A percentile compares a stretch with the other conserved stretches of the same genome.
Conservation (phyloP, 2,329 filamentous ascomycete genomes). For the Polychaeton citri region DNA sequence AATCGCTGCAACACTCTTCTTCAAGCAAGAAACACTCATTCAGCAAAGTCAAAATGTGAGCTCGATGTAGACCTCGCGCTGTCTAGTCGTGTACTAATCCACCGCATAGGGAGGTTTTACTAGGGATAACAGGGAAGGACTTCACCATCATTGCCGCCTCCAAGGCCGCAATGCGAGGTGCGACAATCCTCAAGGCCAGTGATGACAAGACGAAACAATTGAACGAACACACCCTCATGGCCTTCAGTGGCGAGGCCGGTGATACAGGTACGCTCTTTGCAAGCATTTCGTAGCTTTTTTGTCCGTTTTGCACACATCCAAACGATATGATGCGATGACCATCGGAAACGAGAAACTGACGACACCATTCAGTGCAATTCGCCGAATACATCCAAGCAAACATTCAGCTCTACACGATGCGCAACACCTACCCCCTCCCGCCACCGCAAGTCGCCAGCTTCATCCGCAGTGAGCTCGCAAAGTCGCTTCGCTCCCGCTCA, state of each 20-base stretch:
- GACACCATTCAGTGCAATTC: slow-evolving; percentile 66
- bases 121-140: slow-evolving; percentile 98
- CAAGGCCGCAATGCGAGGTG: slow-evolving; percentile 95
- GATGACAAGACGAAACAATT: slow-evolving; percentile 93
- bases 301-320: too few relatives aligned
- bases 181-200: slow-evolving; percentile 83
- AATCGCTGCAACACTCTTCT: too few relatives aligned
- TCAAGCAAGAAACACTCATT: too few relatives aligned
- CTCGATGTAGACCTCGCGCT: too few relatives aligned
- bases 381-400: slow-evolving; percentile 99
- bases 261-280: slow-evolving; percentile 70
- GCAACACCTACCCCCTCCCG: slow-evolving; percentile 84
- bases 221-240: slow-evolving; percentile 90
- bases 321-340: background rate
- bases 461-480: slow-evolving; percentile 84
- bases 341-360: background rate
- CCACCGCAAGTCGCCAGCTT: slow-evolving; percentile 84
- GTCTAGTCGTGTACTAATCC: slow-evolving; percentile 2
- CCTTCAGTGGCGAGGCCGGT: slow-evolving; percentile 89
- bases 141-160: slow-evolving; percentile 96
- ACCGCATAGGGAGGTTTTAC: slow-evolving; percentile 71
- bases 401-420: slow-evolving; percentile 95
- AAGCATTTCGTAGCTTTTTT: too few relatives aligned
- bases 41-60: too few relatives aligned
- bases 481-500: slow-evolving; percentile 77